Evolutionary conservation across 768 basidiomycete genomes (phyloP).

Genomic region (Chiua virens): DNA sequence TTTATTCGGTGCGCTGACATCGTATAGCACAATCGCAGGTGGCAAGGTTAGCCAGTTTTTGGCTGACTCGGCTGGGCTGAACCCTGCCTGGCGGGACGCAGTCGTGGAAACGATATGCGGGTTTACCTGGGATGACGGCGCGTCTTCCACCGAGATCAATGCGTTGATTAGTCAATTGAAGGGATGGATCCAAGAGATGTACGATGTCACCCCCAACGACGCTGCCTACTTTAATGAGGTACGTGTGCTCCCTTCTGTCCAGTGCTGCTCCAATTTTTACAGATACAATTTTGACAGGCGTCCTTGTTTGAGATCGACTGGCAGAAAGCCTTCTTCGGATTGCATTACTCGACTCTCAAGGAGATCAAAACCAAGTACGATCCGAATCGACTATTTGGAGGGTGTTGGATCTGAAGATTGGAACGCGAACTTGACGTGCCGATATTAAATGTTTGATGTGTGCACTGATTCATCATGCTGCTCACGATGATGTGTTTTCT

Average conservation of each 20-base stretch:
- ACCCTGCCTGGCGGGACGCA: conserved; percentile 50
- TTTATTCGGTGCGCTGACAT: background rate
- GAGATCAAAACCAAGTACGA: conserved; percentile 37
- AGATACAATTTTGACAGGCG: conserved; percentile 31
- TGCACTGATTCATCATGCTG: too few species aligned
- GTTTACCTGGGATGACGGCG: conserved; percentile 21
- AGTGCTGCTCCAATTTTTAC: too few species aligned
- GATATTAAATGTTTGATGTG: background rate
- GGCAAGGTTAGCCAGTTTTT: conserved; percentile 39
- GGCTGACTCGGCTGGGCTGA: conserved; percentile 41
- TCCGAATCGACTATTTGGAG: conserved; percentile 7
- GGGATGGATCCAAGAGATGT: conserved; percentile 3
- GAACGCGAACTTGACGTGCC: conserved; percentile 14
- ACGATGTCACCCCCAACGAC: conserved; percentile 30
- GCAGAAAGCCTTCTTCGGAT: conserved; percentile 46
- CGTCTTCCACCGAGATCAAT: conserved; percentile 11
- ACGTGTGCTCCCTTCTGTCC: background rate
- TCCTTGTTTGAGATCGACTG: conserved; percentile 42
- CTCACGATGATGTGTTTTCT: too few species aligned
- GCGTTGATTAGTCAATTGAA: conserved; percentile 6
- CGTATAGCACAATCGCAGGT: conserved; percentile 41
- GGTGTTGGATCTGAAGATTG: conserved; percentile 29
- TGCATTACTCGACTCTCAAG: conserved; percentile 40
- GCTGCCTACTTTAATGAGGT: conserved; percentile 54
- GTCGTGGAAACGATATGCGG: conserved; percentile 13